Evolutionary conservation across 140 eudicot species (phyloP), one percentile per base, ranked within the genome.

Genomic region (Erigeron philadelphicus): DNA sequence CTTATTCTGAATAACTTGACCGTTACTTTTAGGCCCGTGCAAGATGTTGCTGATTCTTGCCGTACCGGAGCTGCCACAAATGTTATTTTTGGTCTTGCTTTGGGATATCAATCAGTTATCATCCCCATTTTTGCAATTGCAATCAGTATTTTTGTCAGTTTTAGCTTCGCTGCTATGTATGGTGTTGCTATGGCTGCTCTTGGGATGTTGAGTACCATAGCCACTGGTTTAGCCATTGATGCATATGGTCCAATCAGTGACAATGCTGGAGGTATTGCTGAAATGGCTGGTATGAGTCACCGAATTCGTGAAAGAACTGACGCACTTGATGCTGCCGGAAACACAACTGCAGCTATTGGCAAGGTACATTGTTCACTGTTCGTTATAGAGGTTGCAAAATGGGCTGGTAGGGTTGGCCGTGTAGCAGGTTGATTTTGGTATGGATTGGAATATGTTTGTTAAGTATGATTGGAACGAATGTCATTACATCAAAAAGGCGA

Each of bases 301-400:
- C 62, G 86, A 61, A 86, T 83, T 12, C 88, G 93, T 8, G 93
- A 86, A 60, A 74, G 86, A 49, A 86, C 88, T 38, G 86, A 78
- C 72, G 93, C 93, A n/a, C 93, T 86, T 70, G 88, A 86, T 76
- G 92, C 92, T 57, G 88, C 86, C 8, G 88, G 92, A 64, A 86
- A 86, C 75, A 86, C 93, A 19, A 86, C 93, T 18, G 90, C 87
- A 0, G 90, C 90, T 65, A 85, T 86, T 17, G 88, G 93, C 48
- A 86, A 86, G 87, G 87, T 82, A 73, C 41, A 4, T 52, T 52
- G 15, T 59, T 12, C 61, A 4, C n/a, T 17, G 13, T n/a, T 21
- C 0, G 25, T 21, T 21, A 21, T 21, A 21, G 25, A 21, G 25
- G 0, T 61, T 72, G n/a, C 56, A 50, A 31, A 31, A 31, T 31